Base-by-base conservation (phyloP, 1,284 basidiomycete species). In the Boletus hoseneyae region DNA sequence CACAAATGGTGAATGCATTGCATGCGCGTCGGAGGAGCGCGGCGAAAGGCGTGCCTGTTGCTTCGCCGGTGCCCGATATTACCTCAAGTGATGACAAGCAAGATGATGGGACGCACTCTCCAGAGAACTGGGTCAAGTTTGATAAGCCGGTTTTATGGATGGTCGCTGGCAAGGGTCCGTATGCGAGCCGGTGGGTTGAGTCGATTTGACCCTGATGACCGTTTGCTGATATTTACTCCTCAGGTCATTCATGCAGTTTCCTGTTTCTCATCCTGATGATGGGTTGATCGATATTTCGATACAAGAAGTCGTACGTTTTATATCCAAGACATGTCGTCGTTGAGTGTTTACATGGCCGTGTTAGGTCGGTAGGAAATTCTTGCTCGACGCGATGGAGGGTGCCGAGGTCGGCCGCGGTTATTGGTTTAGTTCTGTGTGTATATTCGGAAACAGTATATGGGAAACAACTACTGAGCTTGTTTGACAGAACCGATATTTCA, bases 161-260 rank as follows among this genome's bases (percentile, higher is more conserved):
- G 36, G 84, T 78, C 58, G 84, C 82, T 8, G 85, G 86, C 2
- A 83, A 87, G 64, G 84, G 83, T 6, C 85, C 85, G 4, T 87
- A 79, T 64, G 81, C 79, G 68, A 84, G 79, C 66, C 70, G 79
- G 89, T 85, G 55, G 47, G 65, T 60, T 16, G 19, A 18, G 19
- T 37, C 27, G 16, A 30, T 18, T 35, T 23, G 12, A 13, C 40
- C 23, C 29, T 32, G 0, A 4, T n/a, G 30, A 7, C 2, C 35
- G 48, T 15, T 45, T 23, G 38, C 13, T 40, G 18, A 48, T 48
- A 2, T 9, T 41, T 35, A 45, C 35, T 47, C 15, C 27, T 44
- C 46, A 82, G 86, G 44, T 87, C 93, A 64, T 72, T 91, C 36
- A 89, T 93, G 85, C 85, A 93, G 47, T 95, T 93, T 68, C 93